Evolutionary conservation across 2,329 filamentous ascomycete genomes (phyloP).

Genomic region (Pseudocercospora musae): DNA sequence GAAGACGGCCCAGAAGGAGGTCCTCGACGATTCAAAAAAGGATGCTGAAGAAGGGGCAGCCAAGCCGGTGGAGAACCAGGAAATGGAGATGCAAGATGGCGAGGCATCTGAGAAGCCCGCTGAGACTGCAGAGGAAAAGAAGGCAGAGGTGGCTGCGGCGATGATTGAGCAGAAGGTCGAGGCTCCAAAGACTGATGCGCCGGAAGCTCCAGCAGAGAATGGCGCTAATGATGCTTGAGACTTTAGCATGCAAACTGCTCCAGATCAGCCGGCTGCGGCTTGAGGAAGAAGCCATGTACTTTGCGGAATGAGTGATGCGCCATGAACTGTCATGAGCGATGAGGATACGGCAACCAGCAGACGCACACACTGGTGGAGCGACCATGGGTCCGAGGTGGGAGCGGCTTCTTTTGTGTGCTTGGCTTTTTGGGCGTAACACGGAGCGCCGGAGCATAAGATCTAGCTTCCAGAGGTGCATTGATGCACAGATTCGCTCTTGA

Average conservation of each 20-base stretch:
- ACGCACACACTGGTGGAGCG: not conserved
- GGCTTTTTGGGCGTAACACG: not conserved
- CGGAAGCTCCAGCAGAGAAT: conserved; percentile 5
- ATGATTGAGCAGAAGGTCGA: conserved; percentile 20
- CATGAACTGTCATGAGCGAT: not conserved
- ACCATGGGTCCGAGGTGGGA: not conserved
- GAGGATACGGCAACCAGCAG: not conserved
- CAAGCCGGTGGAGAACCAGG: conserved; percentile 19
- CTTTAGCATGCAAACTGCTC: conserved; percentile 9
- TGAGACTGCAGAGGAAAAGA: conserved; percentile 21
- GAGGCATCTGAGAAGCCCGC: conserved; percentile 24
- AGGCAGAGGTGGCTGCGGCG: conserved; percentile 23
- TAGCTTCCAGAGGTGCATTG: not conserved
- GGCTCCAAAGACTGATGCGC: conserved; percentile 8
- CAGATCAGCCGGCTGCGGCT: not conserved
- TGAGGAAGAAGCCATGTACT: not conserved
- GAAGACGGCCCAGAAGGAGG: conserved; percentile 9
- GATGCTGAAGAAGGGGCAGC: conserved; percentile 15
- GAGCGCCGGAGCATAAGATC: not conserved
- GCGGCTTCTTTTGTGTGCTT: not conserved
- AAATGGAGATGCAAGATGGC: conserved; percentile 26
- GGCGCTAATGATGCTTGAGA: conserved; percentile 9
- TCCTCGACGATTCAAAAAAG: conserved; percentile 6
- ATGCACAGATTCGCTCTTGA: not conserved
- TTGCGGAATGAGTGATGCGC: not conserved